phyloP scores from a whole-genome alignment of 2,329 filamentous ascomycete species.

The Phyllosticta ampelicida region DNA sequence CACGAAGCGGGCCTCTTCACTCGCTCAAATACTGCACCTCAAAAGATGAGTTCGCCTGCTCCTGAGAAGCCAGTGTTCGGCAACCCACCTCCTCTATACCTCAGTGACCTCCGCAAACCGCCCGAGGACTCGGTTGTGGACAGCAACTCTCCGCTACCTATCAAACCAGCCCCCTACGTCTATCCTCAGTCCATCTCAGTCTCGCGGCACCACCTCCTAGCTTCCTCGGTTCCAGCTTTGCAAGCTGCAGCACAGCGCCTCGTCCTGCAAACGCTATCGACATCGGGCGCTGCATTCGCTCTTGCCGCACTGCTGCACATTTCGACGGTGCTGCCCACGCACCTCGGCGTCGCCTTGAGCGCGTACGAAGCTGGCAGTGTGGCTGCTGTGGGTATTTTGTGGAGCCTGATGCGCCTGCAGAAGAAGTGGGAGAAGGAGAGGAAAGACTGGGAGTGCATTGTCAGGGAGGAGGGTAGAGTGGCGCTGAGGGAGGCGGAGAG shows the following conservation, averaged over 20 bases:
- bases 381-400: constrained; percentile 48
- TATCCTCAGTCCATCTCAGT: constrained; percentile 69
- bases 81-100: not conserved
- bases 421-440: constrained; percentile 47
- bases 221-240: constrained; percentile 31
- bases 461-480: constrained; percentile 47
- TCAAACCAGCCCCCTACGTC: constrained; percentile 26
- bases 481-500: constrained; percentile 45
- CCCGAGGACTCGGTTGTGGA: not conserved
- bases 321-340: constrained; percentile 34
- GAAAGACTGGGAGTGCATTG: constrained; percentile 39
- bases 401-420: constrained; percentile 47
- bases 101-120: not conserved
- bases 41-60: not conserved
- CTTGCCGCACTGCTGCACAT: constrained; percentile 46
- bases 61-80: not conserved
- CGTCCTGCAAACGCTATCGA: constrained; percentile 64
- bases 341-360: constrained; percentile 14
- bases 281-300: constrained; percentile 48
- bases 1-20: constrained; percentile 47
- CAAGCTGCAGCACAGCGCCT: constrained; percentile 36
- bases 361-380: constrained; percentile 48
- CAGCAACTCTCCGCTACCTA: not conserved
- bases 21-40: not conserved
- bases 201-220: constrained; percentile 45